Base-by-base conservation (phyloP, 2,329 filamentous ascomycete species). In the Zarea fungicola region DNA sequence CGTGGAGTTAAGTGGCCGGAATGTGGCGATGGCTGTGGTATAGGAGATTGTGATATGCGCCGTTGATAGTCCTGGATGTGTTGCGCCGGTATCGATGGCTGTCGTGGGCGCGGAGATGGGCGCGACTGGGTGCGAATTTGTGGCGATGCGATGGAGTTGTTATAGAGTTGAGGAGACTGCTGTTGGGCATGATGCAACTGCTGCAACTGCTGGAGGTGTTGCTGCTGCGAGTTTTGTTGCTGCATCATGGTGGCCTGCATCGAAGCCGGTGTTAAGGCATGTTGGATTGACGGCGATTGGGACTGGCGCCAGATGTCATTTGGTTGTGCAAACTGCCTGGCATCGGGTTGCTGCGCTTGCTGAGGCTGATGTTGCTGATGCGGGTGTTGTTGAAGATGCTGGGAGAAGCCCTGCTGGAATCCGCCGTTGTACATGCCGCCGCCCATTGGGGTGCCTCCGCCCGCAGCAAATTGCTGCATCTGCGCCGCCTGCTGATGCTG, bases 181-280 rank as follows among this genome's bases (percentile, higher is more conserved):
- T 61, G 58, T 47, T 65, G 59, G 5, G 60, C 58, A 22, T 63
- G 62, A 3, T 60, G 60, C 40, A 44, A 43, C 62, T 62, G 56
- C 16, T 60, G 59, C 50, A 53, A 51, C 52, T 63, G 62, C 11
- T 62, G 62, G 4, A 54, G 52, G 55, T 46, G 66, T 42, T 55
- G 51, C 31, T 57, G 56, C 25, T 61, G 65, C 22, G 41, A 44
- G 34, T 31, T 41, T 35, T 50, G 48, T 35, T 45, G 41, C 35
- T 64, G 61, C 31, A 48, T 48, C 18, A 48, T 25, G 16, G 41
- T 42, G 18, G 43, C 51, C 43, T 55, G 53, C 6, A 44, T 40
- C 7, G 49, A 35, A 34, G 58, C 56, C 21, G 65, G 56, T n/a
- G 62, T 61, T 48, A 57, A 50, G 50, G 52, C 45, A 48, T 31